These are phyloP conservation scores for Pelargonium australe DNA, from an alignment of 441 rosid species.

Conservation along the genomic window DNA sequence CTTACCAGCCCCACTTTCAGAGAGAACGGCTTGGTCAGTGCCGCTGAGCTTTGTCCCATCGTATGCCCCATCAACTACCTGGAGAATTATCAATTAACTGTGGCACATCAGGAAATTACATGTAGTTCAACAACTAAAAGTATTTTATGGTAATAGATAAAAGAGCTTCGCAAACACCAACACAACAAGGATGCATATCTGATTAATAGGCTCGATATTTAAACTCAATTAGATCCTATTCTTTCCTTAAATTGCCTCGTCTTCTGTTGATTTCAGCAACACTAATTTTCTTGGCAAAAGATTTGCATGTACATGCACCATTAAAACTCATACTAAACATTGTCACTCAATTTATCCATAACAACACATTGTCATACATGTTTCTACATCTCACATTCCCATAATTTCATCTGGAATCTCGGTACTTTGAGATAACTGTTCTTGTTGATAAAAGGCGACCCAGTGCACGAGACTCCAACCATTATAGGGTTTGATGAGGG, in stretches of 20 bases:
- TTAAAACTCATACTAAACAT: neutral
- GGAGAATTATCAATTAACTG: slow-evolving; percentile 14
- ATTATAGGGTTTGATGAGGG: too few species aligned
- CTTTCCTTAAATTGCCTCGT: too few species aligned
- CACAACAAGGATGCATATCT: too few species aligned
- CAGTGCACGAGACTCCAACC: too few species aligned
- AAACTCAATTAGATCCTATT: too few species aligned
- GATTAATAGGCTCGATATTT: too few species aligned
- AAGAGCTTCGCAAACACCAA: neutral
- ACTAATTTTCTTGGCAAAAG: neutral
- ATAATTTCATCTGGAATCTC: neutral
- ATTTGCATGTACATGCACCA: neutral
- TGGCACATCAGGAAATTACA: neutral
- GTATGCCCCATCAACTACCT: slow-evolving; percentile 81
- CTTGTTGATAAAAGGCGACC: neutral
- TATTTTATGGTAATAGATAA: neutral
- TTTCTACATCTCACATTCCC: neutral
- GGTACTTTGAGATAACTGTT: neutral
- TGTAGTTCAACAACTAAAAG: slow-evolving; percentile 4
- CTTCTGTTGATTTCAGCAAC: neutral
- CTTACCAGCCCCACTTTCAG: slow-evolving; percentile 52
- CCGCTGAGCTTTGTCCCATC: slow-evolving; percentile 56
- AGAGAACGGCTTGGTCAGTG: slow-evolving; percentile 64
- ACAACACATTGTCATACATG: neutral
- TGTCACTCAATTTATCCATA: neutral